These are phyloP conservation scores for Apophysomyces sp. DNA, from an alignment of 371 early-diverging fungal species.

Conservation along the genomic window DNA sequence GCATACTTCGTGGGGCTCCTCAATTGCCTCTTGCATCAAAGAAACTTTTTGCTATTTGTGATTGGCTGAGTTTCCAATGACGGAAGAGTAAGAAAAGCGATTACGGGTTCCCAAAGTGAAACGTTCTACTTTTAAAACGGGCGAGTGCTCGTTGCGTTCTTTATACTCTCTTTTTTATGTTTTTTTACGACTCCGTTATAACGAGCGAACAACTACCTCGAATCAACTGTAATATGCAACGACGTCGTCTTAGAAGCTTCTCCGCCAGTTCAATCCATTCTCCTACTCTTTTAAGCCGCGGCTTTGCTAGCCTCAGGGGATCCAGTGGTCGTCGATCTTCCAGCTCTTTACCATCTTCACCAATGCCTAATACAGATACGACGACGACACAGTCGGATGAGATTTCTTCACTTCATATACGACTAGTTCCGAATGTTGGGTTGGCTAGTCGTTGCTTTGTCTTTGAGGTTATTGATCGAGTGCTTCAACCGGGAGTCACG, in stretches of 20 bases:
- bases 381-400: neutral
- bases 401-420: slow-evolving; percentile 50
- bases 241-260: slow-evolving; percentile 1
- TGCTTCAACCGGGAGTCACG: slow-evolving; percentile 63
- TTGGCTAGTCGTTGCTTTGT: slow-evolving; percentile 67
- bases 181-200: neutral
- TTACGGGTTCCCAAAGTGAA: neutral
- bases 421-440: slow-evolving; percentile 77
- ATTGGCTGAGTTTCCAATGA: neutral
- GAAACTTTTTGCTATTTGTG: neutral
- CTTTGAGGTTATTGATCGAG: slow-evolving; percentile 81
- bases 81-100: neutral
- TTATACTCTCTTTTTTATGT: neutral
- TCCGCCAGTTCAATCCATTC: slow-evolving; percentile 4
- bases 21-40: neutral
- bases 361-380: neutral
- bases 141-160: neutral
- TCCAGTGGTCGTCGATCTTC: neutral
- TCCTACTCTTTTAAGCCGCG: slow-evolving; percentile 1
- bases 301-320: neutral
- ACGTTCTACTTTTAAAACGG: slow-evolving; percentile 3
- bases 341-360: neutral
- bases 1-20: neutral
- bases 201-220: neutral
- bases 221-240: neutral